phyloP scores from a whole-genome alignment of 768 basidiomycete genomes.

The Amanita molliuscula region DNA sequence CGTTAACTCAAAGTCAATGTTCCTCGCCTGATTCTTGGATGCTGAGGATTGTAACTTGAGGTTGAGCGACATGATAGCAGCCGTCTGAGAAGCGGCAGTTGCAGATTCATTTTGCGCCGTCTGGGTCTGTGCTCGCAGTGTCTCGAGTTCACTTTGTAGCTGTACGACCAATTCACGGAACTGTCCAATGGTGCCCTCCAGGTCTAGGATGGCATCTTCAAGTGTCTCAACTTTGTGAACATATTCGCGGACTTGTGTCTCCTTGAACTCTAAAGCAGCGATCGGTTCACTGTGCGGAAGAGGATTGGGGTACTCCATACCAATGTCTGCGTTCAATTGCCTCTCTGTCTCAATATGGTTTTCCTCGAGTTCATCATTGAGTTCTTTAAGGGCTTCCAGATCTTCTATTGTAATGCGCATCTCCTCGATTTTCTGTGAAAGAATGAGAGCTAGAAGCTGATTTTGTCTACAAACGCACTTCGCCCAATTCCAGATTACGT shows the following conservation, averaged over 20 bases:
- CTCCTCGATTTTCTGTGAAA: slow-evolving; percentile 84
- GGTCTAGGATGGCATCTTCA: slow-evolving; percentile 75
- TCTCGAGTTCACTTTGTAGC: slow-evolving; percentile 82
- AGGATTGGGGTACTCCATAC: slow-evolving; percentile 27
- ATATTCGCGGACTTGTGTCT: slow-evolving; percentile 60
- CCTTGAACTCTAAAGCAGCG: slow-evolving; percentile 46
- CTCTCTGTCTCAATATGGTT: slow-evolving; percentile 93
- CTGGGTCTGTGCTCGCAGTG: slow-evolving; percentile 74
- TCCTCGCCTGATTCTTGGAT: slow-evolving; percentile 81
- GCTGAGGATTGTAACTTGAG: slow-evolving; percentile 89
- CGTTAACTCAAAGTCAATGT: slow-evolving; percentile 82
- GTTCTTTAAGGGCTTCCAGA: slow-evolving; percentile 89
- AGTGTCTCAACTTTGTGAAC: slow-evolving; percentile 51
- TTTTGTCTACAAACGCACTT: slow-evolving; percentile 37
- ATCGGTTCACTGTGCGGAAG: not conserved
- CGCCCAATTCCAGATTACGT: slow-evolving; percentile 83
- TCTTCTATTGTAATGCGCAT: slow-evolving; percentile 96
- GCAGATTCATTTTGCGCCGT: slow-evolving; percentile 78
- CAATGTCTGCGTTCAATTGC: slow-evolving; percentile 79
- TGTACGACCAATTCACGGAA: slow-evolving; percentile 88
- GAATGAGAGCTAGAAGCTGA: not conserved
- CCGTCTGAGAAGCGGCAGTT: slow-evolving; percentile 77
- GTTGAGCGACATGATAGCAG: slow-evolving; percentile 90
- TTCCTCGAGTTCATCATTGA: slow-evolving; percentile 95
- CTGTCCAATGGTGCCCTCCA: slow-evolving; percentile 80